Evolutionary conservation across 805 yeast genomes (phyloP), one percentile per base, ranked within the genome.

Genomic region (Debaryomyces tyrocola): DNA sequence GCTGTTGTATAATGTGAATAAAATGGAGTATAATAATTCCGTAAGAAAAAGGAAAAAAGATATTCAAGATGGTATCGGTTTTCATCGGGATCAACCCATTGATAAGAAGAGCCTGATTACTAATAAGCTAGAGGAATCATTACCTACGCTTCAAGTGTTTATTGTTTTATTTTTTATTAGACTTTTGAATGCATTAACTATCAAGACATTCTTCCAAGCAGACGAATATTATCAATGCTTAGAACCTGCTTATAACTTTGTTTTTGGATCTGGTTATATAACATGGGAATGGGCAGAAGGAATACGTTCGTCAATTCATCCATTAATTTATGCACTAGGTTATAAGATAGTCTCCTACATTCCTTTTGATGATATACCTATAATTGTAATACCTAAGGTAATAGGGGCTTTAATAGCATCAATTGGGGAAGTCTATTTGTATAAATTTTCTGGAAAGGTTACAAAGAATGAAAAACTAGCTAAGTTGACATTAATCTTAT

Each of bases 201-300:
- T 81, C 4, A 61, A 61, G 45, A 90, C 98, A 0, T 94, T 82
- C 60, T 94, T 94, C 67, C 99, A 94, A 63, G 92, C 99, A 0
- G 99, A 94, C 64, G 99, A 94, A 65, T 94, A 77, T 66, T 94
- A 85, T 83, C 99, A 94, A 66, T 75, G 91, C 0, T 68, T 94
- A 43, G 99, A 94, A 58, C 96, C 97, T 0, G 99, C 98, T 0
- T 96, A 90, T 63, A 47, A 58, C 4, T 68, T 75, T 33, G 85
- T 85, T 0, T 90, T 75, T 62, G 91, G 94, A 1, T 85, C 84
- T 51, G 99, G 99, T 0, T 80, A 81, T 55, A 60, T 82, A 33
- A 90, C 98, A 0, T 94, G 99, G 99, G 99, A 94, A 66, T 94
- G 99, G 99, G 62, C 67, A 20, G 71, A 75, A 40, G 84, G 83